Conservation (phyloP, 2,329 filamentous ascomycete genomes). For the Paramyrothecium sp. region DNA sequence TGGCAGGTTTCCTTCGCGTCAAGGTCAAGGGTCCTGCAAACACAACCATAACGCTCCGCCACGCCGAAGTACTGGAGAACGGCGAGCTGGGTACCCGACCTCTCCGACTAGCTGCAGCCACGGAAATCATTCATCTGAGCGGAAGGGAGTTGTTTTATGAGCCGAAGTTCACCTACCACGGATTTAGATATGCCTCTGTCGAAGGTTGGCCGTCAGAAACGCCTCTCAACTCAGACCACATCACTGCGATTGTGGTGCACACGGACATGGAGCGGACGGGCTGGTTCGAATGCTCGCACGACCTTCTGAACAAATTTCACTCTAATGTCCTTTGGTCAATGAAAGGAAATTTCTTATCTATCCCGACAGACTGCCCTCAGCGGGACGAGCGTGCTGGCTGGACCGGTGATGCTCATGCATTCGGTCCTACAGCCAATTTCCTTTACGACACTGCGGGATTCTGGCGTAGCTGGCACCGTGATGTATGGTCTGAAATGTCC, state of each 20-base stretch:
- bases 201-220: conserved; percentile 37
- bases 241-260: conserved; percentile 38
- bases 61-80: conserved; percentile 56
- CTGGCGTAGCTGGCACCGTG: conserved; percentile 46
- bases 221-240: conserved; percentile 16
- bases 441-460: conserved; percentile 53
- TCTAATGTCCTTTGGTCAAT: conserved; percentile 54
- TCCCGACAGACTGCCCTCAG: conserved; percentile 57
- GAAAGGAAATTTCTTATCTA: conserved; percentile 54
- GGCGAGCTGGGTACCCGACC: conserved; percentile 36
- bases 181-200: conserved; percentile 51
- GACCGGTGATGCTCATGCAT: conserved; percentile 50
- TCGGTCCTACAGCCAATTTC: conserved; percentile 49
- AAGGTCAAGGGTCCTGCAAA: conserved; percentile 32
- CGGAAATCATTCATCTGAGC: conserved; percentile 27
- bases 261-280: conserved; percentile 51
- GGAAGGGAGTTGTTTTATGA: conserved; percentile 32
- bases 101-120: conserved; percentile 37
- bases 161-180: conserved; percentile 51
- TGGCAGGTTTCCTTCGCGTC: conserved; percentile 49
- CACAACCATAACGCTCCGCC: conserved; percentile 42
- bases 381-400: conserved; percentile 52
- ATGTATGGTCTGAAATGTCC: not conserved
- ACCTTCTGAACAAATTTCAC: conserved; percentile 51
- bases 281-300: conserved; percentile 49